Evolutionary conservation across 495 filamentous ascomycete genomes (phyloP).

Genomic region (Neurospora intermedia): DNA sequence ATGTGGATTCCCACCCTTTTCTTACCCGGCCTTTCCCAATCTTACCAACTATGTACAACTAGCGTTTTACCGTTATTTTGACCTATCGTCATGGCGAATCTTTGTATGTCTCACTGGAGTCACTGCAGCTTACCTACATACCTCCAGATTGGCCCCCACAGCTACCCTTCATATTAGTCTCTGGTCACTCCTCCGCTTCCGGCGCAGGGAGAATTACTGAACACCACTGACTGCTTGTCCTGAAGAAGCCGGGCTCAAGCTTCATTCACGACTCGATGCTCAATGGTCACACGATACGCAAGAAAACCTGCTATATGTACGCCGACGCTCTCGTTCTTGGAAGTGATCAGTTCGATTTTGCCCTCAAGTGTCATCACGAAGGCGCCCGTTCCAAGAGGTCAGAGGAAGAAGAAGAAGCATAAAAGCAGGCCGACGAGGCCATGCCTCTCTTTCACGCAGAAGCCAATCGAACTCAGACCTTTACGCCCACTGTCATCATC

Average conservation of each 20-base stretch:
- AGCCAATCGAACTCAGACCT: not conserved
- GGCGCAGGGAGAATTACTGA: not conserved
- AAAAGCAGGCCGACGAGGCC: not conserved
- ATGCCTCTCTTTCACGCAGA: not conserved
- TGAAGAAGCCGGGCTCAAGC: not conserved
- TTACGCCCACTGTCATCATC: not conserved
- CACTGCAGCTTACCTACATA: not conserved
- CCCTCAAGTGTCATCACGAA: not conserved
- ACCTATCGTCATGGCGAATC: not conserved
- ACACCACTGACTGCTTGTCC: not conserved
- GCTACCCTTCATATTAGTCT: not conserved
- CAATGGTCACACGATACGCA: not conserved
- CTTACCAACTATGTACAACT: not conserved
- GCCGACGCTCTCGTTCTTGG: not conserved
- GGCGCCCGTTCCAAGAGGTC: not conserved
- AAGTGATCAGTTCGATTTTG: not conserved
- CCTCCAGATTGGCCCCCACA: not conserved
- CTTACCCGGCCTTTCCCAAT: not conserved
- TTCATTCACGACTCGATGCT: not conserved
- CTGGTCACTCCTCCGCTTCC: not conserved
- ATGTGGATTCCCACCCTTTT: not conserved
- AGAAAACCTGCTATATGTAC: not conserved
- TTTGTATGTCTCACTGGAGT: not conserved
- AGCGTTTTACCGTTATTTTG: not conserved
- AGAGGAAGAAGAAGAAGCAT: not conserved